Evolutionary conservation across 2,329 filamentous ascomycete species (phyloP), one percentile per base, ranked within the genome.

Genomic region (Rugonectria rugulosa): DNA sequence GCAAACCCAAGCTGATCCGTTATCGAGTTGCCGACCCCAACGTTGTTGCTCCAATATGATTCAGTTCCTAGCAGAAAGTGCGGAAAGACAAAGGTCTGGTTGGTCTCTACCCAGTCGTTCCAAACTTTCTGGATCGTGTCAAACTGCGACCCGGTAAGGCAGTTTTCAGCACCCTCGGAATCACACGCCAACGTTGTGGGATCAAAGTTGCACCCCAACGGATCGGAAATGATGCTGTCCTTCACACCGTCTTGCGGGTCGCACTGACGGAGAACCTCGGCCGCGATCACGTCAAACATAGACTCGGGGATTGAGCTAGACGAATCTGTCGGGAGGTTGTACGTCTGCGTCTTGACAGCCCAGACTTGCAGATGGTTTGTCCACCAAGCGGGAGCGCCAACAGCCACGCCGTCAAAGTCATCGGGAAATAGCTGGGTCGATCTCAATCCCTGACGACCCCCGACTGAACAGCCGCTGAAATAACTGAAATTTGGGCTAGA

Each of bases 171-270:
- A 3, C 23, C 40, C 29, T 23, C 19, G 2, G 60, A 60, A 6
- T 60, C 63, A 59, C 79, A 80, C 17, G 73, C 69, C 5, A 81
- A 68, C 5, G 69, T 61, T 19, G 72, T 68, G 24, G 71, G 75
- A 59, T 76, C 70, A 49, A 82, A 73, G 51, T 72, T 63, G 68
- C 81, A 84, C 14, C 67, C 64, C 11, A 68, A 64, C 0, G 81
- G 78, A 26, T 75, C 69, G 46, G 75, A 78, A 45, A 84, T 71
- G 57, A 83, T 81, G 24, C 72, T 74, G 60, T 84, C 81, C 3
- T 67, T 58, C 5, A 81, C 67, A 3, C 81, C 80, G 61, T 83
- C 81, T 36, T 75, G 67, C 1, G 52, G 63, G 62, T 84, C 81
- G 59, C 81, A 83, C 64, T 83, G 80, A 27, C 67, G 68, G 20